phyloP scores from a whole-genome alignment of 345 rosid species.

The Aurinia saxatilis region DNA sequence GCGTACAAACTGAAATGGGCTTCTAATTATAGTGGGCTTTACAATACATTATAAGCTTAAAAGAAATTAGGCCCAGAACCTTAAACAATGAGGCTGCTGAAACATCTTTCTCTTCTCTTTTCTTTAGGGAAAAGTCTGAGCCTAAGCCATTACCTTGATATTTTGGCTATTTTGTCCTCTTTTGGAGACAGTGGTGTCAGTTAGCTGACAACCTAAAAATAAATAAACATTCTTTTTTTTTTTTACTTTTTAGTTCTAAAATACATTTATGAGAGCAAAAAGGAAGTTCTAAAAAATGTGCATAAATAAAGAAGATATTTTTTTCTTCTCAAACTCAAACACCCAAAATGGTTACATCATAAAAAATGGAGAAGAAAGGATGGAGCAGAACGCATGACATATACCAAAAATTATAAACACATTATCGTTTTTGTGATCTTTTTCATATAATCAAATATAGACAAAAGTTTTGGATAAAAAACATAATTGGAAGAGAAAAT shows the following conservation, averaged over 20 bases:
- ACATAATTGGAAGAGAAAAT: not conserved
- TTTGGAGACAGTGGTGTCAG: slow-evolving; percentile 22
- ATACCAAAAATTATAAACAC: too few relatives aligned
- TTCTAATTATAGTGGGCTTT: not conserved
- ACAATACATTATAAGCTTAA: not conserved
- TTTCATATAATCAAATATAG: too few relatives aligned
- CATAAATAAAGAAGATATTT: too few relatives aligned
- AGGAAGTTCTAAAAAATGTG: too few relatives aligned
- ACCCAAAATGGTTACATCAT: too few relatives aligned
- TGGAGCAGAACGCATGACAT: too few relatives aligned
- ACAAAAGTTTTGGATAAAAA: not conserved
- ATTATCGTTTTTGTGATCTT: too few relatives aligned
- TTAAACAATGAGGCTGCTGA: not conserved
- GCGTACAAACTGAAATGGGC: not conserved
- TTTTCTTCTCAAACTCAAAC: too few relatives aligned
- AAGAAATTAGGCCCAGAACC: not conserved
- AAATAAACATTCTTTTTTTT: not conserved
- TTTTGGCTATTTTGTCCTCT: slow-evolving; percentile 19
- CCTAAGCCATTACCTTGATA: not conserved
- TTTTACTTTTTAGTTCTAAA: not conserved
- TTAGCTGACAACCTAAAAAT: slow-evolving; percentile 16
- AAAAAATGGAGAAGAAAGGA: too few relatives aligned
- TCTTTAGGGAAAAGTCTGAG: not conserved
- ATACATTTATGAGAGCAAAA: not conserved
- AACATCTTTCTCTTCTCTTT: not conserved